phyloP scores from a whole-genome alignment of 495 filamentous ascomycete species.

The Wilcoxina mikolae region DNA sequence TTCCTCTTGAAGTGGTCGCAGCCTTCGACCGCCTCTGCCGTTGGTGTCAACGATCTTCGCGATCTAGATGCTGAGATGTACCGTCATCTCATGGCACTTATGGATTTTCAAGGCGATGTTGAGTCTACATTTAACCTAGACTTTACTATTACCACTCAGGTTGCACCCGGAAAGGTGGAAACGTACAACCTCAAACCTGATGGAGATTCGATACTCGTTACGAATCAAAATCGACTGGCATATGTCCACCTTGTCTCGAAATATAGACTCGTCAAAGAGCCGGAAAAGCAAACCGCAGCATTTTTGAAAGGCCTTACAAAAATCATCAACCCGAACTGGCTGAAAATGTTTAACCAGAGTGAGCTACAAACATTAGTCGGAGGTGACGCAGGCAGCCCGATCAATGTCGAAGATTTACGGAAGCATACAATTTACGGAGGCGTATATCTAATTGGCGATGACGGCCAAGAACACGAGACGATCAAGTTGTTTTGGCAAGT shows the following conservation, averaged over 20 bases:
- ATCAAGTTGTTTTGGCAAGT: constrained; percentile 85
- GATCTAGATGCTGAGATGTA: constrained; percentile 92
- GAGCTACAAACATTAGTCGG: constrained; percentile 87
- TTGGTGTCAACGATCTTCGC: constrained; percentile 81
- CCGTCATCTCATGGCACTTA: constrained; percentile 68
- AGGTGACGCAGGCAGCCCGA: constrained; percentile 58
- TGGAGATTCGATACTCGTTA: constrained; percentile 66
- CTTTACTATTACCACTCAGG: constrained; percentile 75
- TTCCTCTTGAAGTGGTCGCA: constrained; percentile 80
- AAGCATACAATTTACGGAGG: constrained; percentile 76
- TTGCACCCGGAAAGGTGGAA: constrained; percentile 45
- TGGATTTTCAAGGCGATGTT: constrained; percentile 77
- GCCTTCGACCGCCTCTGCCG: constrained; percentile 49
- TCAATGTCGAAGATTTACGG: constrained; percentile 79
- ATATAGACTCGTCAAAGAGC: constrained; percentile 69
- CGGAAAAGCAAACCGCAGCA: constrained; percentile 60
- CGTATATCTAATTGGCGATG: constrained; percentile 73
- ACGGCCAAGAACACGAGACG: constrained; percentile 69
- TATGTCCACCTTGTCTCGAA: constrained; percentile 86
- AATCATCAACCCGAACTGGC: constrained; percentile 84
- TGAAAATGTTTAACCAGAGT: constrained; percentile 95
- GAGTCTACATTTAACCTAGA: constrained; percentile 62
- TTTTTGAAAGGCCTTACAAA: constrained; percentile 72
- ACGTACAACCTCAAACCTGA: constrained; percentile 60
- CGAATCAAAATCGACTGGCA: constrained; percentile 77